These are phyloP conservation scores for Plasmodium vivax DNA, from an alignment of 169 alveolate species.

Conservation along the genomic window DNA sequence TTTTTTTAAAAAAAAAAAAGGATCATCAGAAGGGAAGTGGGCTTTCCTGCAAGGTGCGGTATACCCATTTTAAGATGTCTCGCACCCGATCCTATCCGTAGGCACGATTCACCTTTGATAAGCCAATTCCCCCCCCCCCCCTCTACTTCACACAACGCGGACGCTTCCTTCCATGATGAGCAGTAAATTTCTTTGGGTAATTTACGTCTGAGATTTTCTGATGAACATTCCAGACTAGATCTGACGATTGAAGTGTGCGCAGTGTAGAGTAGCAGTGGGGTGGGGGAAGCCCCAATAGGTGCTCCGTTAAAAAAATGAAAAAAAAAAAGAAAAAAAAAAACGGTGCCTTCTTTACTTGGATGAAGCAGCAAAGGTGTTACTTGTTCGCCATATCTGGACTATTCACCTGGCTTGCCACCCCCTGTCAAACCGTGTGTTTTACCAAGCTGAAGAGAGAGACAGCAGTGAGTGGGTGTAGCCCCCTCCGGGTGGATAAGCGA, in stretches of 20 bases:
- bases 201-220: conserved; percentile 54
- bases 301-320: neutral
- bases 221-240: conserved; percentile 7
- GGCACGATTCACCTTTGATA: neutral
- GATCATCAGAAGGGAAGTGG: neutral
- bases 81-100: neutral
- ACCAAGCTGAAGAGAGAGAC: neutral
- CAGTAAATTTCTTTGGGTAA: conserved; percentile 21
- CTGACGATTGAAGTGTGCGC: conserved; percentile 23
- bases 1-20: neutral
- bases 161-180: conserved; percentile 45
- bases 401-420: neutral
- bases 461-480: neutral
- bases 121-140: too few relatives aligned
- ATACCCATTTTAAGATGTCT: neutral
- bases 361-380: neutral
- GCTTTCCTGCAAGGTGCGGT: neutral
- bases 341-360: neutral
- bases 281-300: neutral
- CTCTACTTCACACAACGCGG: neutral
- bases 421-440: neutral
- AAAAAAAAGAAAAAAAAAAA: too few relatives aligned
- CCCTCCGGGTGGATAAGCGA: neutral
- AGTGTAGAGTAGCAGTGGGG: neutral
- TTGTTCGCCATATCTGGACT: neutral